Conservation (phyloP, 139 green algal species). For the Nannochloris sp. region DNA sequence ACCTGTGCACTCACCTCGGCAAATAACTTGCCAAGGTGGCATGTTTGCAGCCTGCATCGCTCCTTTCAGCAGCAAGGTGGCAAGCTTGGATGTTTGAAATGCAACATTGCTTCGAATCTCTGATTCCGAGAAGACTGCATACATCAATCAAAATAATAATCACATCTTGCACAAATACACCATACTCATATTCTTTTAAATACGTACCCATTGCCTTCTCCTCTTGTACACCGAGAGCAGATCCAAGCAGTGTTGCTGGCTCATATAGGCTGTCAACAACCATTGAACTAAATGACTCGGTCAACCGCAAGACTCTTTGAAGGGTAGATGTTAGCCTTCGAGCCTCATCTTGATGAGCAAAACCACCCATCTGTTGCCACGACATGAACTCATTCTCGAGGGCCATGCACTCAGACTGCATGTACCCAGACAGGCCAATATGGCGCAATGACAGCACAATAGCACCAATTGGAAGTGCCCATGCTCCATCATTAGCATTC, state of each 20-base stretch:
- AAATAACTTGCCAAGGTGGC: slow-evolving; percentile 74
- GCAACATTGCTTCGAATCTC: slow-evolving; percentile 78
- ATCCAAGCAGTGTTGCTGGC: slow-evolving; percentile 45
- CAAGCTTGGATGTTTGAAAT: slow-evolving; percentile 80
- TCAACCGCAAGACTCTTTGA: slow-evolving; percentile 70
- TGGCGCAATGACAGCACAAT: slow-evolving; percentile 71
- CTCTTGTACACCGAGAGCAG: slow-evolving; percentile 56
- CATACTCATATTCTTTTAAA: background rate
- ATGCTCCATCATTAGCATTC: slow-evolving; percentile 39
- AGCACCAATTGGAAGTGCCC: slow-evolving; percentile 57
- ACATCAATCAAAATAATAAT: background rate
- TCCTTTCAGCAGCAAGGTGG: slow-evolving; percentile 32
- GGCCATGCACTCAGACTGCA: slow-evolving; percentile 65
- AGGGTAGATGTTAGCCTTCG: slow-evolving; percentile 70
- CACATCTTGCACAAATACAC: background rate
- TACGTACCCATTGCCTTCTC: slow-evolving; percentile 11
- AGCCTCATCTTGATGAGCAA: slow-evolving; percentile 27
- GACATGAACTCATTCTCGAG: slow-evolving; percentile 79
- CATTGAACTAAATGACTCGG: slow-evolving; percentile 58
- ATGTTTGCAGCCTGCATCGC: slow-evolving; percentile 15
- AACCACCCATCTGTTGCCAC: slow-evolving; percentile 59
- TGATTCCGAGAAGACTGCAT: slow-evolving; percentile 74
- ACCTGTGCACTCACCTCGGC: slow-evolving; percentile 52
- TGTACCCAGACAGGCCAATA: slow-evolving; percentile 58
- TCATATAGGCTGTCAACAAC: slow-evolving; percentile 49